Evolutionary conservation across 202 grass and related monocot species (phyloP), one percentile per base, ranked within the genome.

Genomic region (Schoenoplectus triqueter): DNA sequence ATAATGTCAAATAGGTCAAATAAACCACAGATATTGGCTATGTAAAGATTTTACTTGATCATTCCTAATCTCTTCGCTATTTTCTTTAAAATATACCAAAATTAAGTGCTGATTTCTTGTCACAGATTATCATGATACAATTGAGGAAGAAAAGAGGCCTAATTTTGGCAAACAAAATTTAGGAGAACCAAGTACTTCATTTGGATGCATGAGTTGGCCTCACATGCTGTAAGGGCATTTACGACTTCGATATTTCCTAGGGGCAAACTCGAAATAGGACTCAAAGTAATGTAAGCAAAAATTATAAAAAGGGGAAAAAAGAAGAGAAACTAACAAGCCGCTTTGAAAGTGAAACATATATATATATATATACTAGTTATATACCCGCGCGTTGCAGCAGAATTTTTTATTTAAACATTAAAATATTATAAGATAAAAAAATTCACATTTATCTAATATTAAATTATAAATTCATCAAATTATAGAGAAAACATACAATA

Each of bases 281-380:
- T 39, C 2, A 50, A 48, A 70, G 7, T 11, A 81, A 56, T 31
- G 1, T 60, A 9, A 11, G 4, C 10, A 59, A 59, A 59, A 59
- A 59, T 59, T 3, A 31, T 31, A 59, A 59, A 15, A 15, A 59
- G 15, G 15, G 14, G 59, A 5, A 47, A 21, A 9, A 80, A 44
- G 31, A 31, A 31, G 31, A 22, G 21, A 13, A 49, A 47, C 31
- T 17, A 74, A 64, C 44, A 31, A 14, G 5, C 21, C 45, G 63
- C 47, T 56, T 17, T 42, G 74, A 78, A 44, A 78, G 14, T 31
- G 15, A 61, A 57, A 3, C n/a, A n/a, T 64, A 14, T 31, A 31
- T 31, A 31, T 31, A 31, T 31, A 31, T 31, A 31, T 31, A 31
- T 31, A 99, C 96, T n/a, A n/a, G n/a, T n/a, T n/a, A n/a, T n/a